Evolutionary conservation across 2,329 filamentous ascomycete species (phyloP).

Genomic region (Periglandula ipomoeae): DNA sequence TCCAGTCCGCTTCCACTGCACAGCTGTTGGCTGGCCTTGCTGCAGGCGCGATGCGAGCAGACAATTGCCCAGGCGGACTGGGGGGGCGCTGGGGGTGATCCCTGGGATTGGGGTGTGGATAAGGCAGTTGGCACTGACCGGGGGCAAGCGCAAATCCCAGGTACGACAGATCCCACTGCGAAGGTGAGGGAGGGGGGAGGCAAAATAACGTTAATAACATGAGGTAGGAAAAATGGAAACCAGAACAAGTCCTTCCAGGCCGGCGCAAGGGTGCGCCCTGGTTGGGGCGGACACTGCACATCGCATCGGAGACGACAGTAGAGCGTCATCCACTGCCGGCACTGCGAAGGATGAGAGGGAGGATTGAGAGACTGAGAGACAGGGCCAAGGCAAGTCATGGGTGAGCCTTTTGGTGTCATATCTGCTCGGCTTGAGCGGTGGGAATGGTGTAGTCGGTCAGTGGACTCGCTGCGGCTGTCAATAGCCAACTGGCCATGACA

Average conservation of each 20-base stretch:
- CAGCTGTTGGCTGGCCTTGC: too few species aligned
- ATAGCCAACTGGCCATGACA: too few species aligned
- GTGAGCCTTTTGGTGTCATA: too few species aligned
- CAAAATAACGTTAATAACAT: background rate
- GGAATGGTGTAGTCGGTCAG: background rate
- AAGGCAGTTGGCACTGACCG: background rate
- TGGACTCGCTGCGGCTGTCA: too few species aligned
- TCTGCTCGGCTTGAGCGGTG: too few species aligned
- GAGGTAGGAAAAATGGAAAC: too few species aligned
- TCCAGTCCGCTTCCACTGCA: background rate
- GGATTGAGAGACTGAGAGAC: too few species aligned
- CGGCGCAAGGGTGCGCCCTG: conserved; percentile 12
- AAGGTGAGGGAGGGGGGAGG: background rate
- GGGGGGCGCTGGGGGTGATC: background rate
- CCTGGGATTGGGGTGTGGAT: background rate
- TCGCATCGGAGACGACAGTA: too few species aligned
- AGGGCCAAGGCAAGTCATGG: background rate
- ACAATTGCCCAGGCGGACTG: background rate
- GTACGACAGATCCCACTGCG: background rate
- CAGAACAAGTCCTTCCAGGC: conserved; percentile 10
- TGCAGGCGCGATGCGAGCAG: conserved; percentile 3
- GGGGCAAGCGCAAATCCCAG: conserved; percentile 2
- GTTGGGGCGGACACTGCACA: conserved; percentile 1
- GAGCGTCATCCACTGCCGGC: background rate
- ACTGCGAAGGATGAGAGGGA: background rate